A percentile compares a stretch with the other conserved stretches of the same genome.
Evolutionary conservation across 75 land plant species (phyloP).

Genomic region (Pinus tabuliformis): DNA sequence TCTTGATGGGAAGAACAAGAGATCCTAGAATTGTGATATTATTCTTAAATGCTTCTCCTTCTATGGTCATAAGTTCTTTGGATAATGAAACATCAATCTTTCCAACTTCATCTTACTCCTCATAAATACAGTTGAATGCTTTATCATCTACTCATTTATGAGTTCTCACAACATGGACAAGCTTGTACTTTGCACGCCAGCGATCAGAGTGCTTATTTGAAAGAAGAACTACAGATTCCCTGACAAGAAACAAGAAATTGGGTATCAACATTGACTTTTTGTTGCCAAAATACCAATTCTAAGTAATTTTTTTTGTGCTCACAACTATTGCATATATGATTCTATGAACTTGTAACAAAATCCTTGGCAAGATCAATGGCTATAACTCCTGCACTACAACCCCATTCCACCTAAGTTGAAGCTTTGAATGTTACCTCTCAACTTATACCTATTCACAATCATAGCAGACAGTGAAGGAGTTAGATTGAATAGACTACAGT

Average conservation of each 20-base stretch:
- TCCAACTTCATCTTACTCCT: conserved; percentile 54
- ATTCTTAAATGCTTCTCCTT: conserved; percentile 52
- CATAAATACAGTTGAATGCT: conserved; percentile 67
- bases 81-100: conserved; percentile 54
- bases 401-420: conserved; percentile 78
- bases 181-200: conserved; percentile 41
- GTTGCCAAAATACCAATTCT: conserved; percentile 81
- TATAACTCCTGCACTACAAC: conserved; percentile 73
- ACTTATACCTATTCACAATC: conserved; percentile 68
- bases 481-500: conserved; percentile 68
- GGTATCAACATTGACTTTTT: conserved; percentile 59
- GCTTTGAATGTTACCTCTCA: conserved; percentile 54
- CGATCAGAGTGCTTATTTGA: conserved; percentile 34
- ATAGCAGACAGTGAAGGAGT: conserved; percentile 68
- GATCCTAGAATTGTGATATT: conserved; percentile 66
- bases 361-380: conserved; percentile 65
- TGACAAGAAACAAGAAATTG: conserved; percentile 65
- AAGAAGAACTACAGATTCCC: conserved; percentile 53
- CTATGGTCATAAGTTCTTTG: conserved; percentile 73
- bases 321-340: conserved; percentile 67
- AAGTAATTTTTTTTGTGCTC: conserved; percentile 78
- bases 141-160: conserved; percentile 65
- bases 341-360: conserved; percentile 67
- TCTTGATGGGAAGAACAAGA: conserved; percentile 56
- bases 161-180: conserved; percentile 54